Evolutionary conservation across 2,329 filamentous ascomycete species (phyloP), one percentile per base, ranked within the genome.

Genomic region (Fusarium sp.): DNA sequence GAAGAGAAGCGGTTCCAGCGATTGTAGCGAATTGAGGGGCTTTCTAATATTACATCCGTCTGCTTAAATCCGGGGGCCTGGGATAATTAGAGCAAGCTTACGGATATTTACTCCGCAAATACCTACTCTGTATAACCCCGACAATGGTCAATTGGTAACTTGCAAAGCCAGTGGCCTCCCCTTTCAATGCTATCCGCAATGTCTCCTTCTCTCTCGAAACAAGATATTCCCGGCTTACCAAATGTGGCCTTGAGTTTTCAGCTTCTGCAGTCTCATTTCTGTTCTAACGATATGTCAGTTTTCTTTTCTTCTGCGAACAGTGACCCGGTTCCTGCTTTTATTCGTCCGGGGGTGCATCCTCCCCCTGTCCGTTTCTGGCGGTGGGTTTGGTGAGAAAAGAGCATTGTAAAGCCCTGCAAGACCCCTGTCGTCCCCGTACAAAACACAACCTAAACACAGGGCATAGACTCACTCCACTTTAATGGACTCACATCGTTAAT

Each of bases 201-300:
- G 10, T 30, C 27, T 30, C 27, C 27, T 30, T 10, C 10, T 10
- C 10, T 10, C 11, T 10, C 10, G 27, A 30, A 30, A 30, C 27
- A 11, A 11, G 27, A 30, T 13, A 30, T 30, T 5, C 27, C 10
- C 11, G 27, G 27, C 3, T 23, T 20, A 6, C 14, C 23, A 41
- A 9, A 27, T 22, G 14, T 33, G 14, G 13, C 10, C 27, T 30
- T 30, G 7, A 22, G 13, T 20, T 27, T 23, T 33, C 25, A 44
- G 52, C 30, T 46, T 6, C n/a, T 47, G 8, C 10, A 37, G 23
- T 53, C 25, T 14, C 39, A 2, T 20, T 9, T 2, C 17, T 2
- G 7, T 33, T 23, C 32, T 32, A 10, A 15, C 30, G 48, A 60
- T 48, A 23, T 20, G 32, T 68, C 64, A 46, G 8, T 45, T 55